Base-by-base conservation (phyloP, 1,139 yeast genomes). In the Saccharomyces hybrid region DNA sequence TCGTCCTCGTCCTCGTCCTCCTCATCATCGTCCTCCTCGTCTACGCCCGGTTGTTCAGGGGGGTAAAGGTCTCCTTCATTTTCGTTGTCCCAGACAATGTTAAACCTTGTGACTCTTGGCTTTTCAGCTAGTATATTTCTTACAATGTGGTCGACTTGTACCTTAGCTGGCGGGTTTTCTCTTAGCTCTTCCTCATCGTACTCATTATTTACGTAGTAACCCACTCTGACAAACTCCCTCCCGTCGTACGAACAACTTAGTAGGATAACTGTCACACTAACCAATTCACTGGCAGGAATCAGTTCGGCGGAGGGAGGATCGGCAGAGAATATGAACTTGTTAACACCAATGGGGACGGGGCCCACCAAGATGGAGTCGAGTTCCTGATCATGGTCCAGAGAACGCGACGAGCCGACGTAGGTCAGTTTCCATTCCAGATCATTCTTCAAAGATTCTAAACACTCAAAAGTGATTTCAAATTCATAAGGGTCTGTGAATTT, bases 341-440 rank as follows among this genome's bases (percentile, higher is more conserved):
- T 93, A 53, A 93, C 84, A 0, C 99, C 99, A 3, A 93, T 96
- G 0, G 99, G 99, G 3, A 93, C 96, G 0, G 99, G 99, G 0
- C 99, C 99, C 3, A 93, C 99, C 27, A 95, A 75, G 49, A 95
- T 84, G 1, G 97, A 89, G 68, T 93, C 99, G 55, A 93, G 76
- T 68, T 91, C 98, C 72, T 95, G 99, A 71, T 93, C 99, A 64
- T 93, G 97, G 63, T 93, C 97, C 57, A 89, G 71, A 38, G 96
- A 89, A 54, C 95, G 80, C 1, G 96, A 90, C 7, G 96, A 88
- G 1, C 99, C 99, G 52, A 93, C 99, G 64, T 93, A 93, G 3
- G 97, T 93, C 60, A 93, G 76, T 70, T 93, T 93, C 99, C 99
- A 93, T 71, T 95, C 99, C 58, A 93, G 77, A 70, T 93, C 98